A percentile compares a stretch with the other conserved stretches of the same genome.
phyloP scores from a whole-genome alignment of 371 early-diverging fungal species.

The Apophysomyces sp. region DNA sequence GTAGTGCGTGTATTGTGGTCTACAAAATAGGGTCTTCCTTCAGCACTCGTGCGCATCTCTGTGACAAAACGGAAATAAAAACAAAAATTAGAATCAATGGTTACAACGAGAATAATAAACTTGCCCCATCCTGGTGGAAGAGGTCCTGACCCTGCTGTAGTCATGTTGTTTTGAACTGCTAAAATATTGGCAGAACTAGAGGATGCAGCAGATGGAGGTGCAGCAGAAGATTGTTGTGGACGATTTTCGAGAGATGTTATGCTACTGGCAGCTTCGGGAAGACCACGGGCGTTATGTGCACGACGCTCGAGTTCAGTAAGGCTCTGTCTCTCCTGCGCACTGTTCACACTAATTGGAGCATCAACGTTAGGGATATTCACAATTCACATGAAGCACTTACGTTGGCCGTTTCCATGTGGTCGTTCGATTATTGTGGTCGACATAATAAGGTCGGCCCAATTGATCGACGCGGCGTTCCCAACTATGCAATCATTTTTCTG shows the following conservation, averaged over 20 bases:
- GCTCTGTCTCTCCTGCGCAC: conserved; percentile 50
- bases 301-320: conserved; percentile 74
- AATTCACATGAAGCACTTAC: conserved; percentile 17
- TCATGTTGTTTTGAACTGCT: conserved; percentile 53
- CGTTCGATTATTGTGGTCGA: conserved; percentile 69
- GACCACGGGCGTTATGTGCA: conserved; percentile 75
- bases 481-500: conserved; percentile 21
- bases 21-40: conserved; percentile 95
- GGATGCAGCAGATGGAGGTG: not conserved
- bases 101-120: not conserved
- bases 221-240: not conserved
- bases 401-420: conserved; percentile 75
- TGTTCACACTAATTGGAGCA: conserved; percentile 34
- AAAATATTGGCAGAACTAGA: conserved; percentile 27
- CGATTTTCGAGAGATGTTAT: conserved; percentile 21
- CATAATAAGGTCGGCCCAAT: conserved; percentile 69
- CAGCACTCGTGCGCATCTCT: conserved; percentile 78
- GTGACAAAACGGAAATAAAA: no score
- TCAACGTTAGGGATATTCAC: not conserved
- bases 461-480: conserved; percentile 76
- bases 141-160: conserved; percentile 80
- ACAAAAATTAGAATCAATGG: not conserved
- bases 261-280: conserved; percentile 61
- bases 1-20: conserved; percentile 97
- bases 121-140: conserved; percentile 94